Conservation (phyloP, 1,284 basidiomycete genomes). For the Peniophora sp. region DNA sequence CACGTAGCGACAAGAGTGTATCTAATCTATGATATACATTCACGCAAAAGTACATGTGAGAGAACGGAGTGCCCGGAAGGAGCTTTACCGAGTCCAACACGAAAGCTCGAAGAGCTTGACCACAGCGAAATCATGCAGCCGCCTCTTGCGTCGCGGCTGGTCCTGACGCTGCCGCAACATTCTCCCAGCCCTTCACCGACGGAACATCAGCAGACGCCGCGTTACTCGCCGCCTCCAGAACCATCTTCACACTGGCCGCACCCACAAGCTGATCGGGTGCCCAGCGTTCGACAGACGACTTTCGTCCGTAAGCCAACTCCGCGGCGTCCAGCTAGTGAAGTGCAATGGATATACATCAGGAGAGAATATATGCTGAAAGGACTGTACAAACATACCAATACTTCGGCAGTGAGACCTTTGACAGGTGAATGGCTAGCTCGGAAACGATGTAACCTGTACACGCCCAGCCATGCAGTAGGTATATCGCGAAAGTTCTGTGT, state of each 20-base stretch:
- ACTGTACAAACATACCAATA: conserved; percentile 44
- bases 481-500: conserved; percentile 51
- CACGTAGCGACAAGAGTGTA: no score
- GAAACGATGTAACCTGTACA: conserved; percentile 72
- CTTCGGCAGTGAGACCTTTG: conserved; percentile 78
- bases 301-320: neutral
- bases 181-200: no score
- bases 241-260: neutral
- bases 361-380: neutral
- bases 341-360: neutral
- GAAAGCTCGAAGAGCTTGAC: no score
- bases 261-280: neutral
- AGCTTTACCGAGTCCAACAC: no score
- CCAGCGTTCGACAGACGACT: neutral
- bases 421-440: conserved; percentile 68
- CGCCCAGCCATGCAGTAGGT: conserved; percentile 34
- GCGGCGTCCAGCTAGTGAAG: neutral
- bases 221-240: neutral
- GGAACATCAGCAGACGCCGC: no score
- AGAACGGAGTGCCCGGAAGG: no score
- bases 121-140: no score
- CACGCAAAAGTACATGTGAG: no score
- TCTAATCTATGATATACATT: no score
- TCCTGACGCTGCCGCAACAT: no score
- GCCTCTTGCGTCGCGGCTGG: no score